Conservation (phyloP, 495 filamentous ascomycete species). For the Aspergillus asperescens region DNA sequence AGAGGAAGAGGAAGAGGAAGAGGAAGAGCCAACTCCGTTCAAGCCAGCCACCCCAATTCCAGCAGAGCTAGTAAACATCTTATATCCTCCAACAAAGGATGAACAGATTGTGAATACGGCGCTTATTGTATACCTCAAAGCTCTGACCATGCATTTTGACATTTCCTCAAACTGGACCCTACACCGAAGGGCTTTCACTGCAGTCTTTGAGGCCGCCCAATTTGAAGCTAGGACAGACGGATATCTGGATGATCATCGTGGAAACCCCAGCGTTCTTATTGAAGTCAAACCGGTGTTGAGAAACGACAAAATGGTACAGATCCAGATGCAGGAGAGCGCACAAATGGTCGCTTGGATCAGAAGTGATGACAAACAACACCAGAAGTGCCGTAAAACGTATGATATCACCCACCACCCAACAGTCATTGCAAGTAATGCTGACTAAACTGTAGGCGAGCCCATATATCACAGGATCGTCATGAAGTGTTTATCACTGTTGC, state of each 20-base stretch:
- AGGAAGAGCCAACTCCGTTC: too few relatives aligned
- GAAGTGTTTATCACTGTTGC: constrained; percentile 16
- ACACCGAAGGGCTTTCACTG: background rate
- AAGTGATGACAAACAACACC: too few relatives aligned
- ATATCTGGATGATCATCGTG: background rate
- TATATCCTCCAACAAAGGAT: background rate
- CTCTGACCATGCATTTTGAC: background rate
- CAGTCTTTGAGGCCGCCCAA: background rate
- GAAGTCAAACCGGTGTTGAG: constrained; percentile 9
- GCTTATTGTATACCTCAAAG: constrained; percentile 4
- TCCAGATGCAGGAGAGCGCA: constrained; percentile 10
- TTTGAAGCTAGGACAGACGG: constrained; percentile 16
- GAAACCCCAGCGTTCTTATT: background rate
- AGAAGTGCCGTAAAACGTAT: too few relatives aligned
- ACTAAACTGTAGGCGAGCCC: constrained; percentile 12
- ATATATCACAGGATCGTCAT: constrained; percentile 16
- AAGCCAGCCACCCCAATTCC: too few relatives aligned
- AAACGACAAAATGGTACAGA: background rate
- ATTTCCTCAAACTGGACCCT: background rate
- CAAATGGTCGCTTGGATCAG: constrained; percentile 16
- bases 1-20: too few relatives aligned
- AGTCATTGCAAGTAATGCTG: too few relatives aligned
- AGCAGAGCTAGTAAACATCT: too few relatives aligned
- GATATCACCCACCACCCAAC: too few relatives aligned
- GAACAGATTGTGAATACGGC: constrained; percentile 18